Percentiles rank a stretch among this genome's conserved stretches.
phyloP scores from a whole-genome alignment of 441 rosid species.

The Metrosideros polymorpha region DNA sequence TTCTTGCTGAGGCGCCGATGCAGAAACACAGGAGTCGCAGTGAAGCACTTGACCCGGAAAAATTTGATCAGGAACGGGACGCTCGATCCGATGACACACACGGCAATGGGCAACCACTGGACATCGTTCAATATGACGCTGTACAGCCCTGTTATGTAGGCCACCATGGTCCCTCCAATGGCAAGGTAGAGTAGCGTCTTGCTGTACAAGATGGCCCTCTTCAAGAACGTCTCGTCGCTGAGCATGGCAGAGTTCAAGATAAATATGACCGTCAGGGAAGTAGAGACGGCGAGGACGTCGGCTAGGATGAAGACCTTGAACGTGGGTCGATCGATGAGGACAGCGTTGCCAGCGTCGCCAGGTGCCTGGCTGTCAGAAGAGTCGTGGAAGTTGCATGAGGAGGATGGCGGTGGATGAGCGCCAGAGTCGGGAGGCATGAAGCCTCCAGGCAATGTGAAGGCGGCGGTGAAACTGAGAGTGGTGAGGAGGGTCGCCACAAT shows the following conservation, averaged over 20 bases:
- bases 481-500: too few species aligned
- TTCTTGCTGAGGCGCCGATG: background rate
- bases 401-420: too few species aligned
- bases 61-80: background rate
- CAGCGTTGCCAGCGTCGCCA: too few species aligned
- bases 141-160: background rate
- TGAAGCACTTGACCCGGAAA: background rate
- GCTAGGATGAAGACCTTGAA: background rate
- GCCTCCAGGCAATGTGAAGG: too few species aligned
- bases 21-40: background rate
- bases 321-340: fast-evolving
- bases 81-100: background rate
- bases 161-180: background rate
- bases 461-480: too few species aligned
- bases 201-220: background rate
- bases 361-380: too few species aligned
- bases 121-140: background rate
- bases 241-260: background rate
- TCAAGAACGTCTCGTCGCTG: background rate
- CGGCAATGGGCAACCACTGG: background rate
- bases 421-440: too few species aligned
- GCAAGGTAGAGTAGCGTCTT: background rate
- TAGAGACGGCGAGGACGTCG: background rate
- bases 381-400: too few species aligned
- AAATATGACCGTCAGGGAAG: background rate